phyloP scores from a whole-genome alignment of 495 filamentous ascomycete species.

The Cercophora sp. region DNA sequence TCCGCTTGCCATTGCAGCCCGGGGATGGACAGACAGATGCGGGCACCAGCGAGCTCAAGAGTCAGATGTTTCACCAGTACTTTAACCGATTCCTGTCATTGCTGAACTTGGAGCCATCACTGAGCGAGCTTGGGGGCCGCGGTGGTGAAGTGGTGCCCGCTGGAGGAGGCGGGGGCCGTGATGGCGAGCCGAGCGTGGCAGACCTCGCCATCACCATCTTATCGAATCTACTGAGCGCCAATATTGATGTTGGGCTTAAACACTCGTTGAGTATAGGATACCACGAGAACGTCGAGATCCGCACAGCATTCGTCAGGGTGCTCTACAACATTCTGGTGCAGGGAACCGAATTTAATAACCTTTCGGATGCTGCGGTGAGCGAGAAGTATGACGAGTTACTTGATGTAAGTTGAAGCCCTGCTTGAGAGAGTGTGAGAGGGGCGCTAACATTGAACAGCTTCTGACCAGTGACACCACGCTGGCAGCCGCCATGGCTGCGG shows the following conservation, averaged over 20 bases:
- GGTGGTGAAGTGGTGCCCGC: slow-evolving; percentile 29
- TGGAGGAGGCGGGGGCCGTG: slow-evolving; percentile 28
- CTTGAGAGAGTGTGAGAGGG: neutral
- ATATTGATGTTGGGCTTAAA: slow-evolving; percentile 65
- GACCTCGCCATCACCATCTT: slow-evolving; percentile 61
- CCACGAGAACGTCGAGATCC: slow-evolving; percentile 61
- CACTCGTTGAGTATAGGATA: slow-evolving; percentile 62
- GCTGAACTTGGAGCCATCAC: slow-evolving; percentile 48
- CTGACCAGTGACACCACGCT: slow-evolving; percentile 56
- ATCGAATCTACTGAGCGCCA: slow-evolving; percentile 62
- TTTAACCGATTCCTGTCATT: slow-evolving; percentile 60
- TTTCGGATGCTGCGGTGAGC: slow-evolving; percentile 59
- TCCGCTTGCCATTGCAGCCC: slow-evolving; percentile 59
- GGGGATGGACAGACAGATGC: slow-evolving; percentile 59
- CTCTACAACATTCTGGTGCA: slow-evolving; percentile 64
- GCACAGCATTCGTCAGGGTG: slow-evolving; percentile 64
- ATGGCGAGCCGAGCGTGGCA: slow-evolving; percentile 46
- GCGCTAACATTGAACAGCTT: slow-evolving; percentile 20
- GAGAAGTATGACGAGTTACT: slow-evolving; percentile 62
- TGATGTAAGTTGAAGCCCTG: slow-evolving; percentile 29
- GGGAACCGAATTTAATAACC: slow-evolving; percentile 62
- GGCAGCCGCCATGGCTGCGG: slow-evolving; percentile 57
- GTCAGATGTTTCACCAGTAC: slow-evolving; percentile 63
- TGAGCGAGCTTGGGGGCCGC: slow-evolving; percentile 35
- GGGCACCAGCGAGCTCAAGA: slow-evolving; percentile 58